Base-by-base conservation (phyloP, 148 eudicot species). In the Rhododendron vialii region DNA sequence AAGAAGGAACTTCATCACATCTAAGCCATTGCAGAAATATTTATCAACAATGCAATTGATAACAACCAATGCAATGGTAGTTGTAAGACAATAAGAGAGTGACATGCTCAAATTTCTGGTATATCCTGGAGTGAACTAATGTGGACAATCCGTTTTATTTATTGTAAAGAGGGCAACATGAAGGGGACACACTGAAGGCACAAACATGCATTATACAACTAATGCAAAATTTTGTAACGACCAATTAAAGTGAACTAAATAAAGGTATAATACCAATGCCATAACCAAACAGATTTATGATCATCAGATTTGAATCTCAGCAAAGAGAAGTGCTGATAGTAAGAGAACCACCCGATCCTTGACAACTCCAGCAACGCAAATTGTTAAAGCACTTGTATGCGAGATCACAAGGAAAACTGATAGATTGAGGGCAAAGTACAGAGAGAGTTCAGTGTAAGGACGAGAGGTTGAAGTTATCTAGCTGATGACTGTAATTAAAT, bases 261-360 rank as follows among this genome's bases (percentile, higher is more conserved):
- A 28, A 77, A 41, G 86, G 45, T 41, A 41, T 22, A 75, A 92
- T 94, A 96, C 98, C 99, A 73, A 97, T 94, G 86, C 92, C 98
- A 90, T 97, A 97, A 65, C 98, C 98, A 89, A 92, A 89, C 87
- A 97, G 88, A 90, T 97, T 97, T 63, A 97, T 95, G 30, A 92
- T 69, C 17, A 98, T 97, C 86, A 97, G 91, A 89, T 94, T 93
- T 63, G 98, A 41, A 41, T 94, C 87, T 97, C 99, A 15, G 98
- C 99, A 91, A 97, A 97, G 35, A 97, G 90, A 80, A 97, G 93
- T 69, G 99, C 98, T 61, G 99, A 97, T 41, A 97, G 84, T 65
- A 97, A 89, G 86, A 97, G 98, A 71, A 94, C 99, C 88, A 93
- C 96, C 98, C 99, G 95, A 92, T 97, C 99, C 92, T 97, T 97